Base-by-base conservation (phyloP, 805 yeast species). In the Starmerella apicola region DNA sequence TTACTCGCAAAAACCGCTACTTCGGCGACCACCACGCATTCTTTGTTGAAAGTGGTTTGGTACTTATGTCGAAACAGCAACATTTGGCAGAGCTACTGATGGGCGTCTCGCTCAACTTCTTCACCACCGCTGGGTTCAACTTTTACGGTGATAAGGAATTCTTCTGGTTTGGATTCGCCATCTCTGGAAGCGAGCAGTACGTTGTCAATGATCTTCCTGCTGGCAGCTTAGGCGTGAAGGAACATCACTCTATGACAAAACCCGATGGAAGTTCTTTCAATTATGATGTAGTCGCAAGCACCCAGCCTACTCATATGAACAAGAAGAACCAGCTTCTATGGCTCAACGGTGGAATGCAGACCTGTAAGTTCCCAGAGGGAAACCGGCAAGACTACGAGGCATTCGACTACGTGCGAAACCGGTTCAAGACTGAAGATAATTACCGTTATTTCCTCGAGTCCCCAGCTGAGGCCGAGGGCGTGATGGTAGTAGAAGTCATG, bases 301-400 rank as follows among this genome's bases (percentile, higher is more conserved):
- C 32, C 6, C 40, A 36, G 7, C 28, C 25, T 4, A 37, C 34
- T 3, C 44, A 40, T 5, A 15, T 40, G 12, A 22, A 24, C n/a
- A 23, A 13, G 5, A 21, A 23, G 3, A 15, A 25, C 5, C 15
- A 32, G 5, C 20, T 31, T 16, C 10, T 36, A 19, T 40, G 44
- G 44, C 32, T 32, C 9, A 40, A 36, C 37, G 44, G 44, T 22
- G 44, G 44, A 3, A 3, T 40, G 4, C 40, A 15, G 3, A 22
- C 16, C 4, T 40, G 44, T 34, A 28, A 23, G 12, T 12, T 15
- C 19, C 17, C 17, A 8, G 17, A 26, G 3, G n/a, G 22, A 10
- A 18, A 36, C 3, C 15, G 13, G 31, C 10, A 20, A 2, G 44
- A 40, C 31, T 40, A 40, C 40, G 17, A 25, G 18, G 10, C 5